phyloP scores from a whole-genome alignment of 108 stramenopile species.

The Poteriospumella lacustris region DNA sequence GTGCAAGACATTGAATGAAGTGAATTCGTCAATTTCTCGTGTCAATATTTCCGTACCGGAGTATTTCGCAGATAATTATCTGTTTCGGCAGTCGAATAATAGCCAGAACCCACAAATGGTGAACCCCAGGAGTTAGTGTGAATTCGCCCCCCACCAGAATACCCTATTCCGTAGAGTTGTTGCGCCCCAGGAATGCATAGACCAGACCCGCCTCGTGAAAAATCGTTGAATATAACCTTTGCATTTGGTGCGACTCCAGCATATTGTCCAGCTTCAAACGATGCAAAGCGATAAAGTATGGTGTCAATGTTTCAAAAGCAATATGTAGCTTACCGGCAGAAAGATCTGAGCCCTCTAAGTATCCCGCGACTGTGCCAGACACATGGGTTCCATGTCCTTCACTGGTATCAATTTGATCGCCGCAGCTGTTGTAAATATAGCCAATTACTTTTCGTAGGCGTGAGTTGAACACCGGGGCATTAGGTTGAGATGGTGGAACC shows the following conservation, averaged over 20 bases:
- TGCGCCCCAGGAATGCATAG: neutral
- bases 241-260: constrained; percentile 8
- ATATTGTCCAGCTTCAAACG: constrained; percentile 20
- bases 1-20: neutral
- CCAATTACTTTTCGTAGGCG: no score
- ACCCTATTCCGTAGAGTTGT: neutral
- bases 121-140: neutral
- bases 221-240: neutral
- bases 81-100: neutral
- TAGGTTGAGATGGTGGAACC: no score
- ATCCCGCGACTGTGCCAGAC: neutral
- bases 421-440: no score
- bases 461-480: no score
- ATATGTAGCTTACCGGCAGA: neutral
- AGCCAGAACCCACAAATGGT: neutral
- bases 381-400: constrained; percentile 18
- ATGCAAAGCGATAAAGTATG: neutral
- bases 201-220: neutral
- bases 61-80: neutral
- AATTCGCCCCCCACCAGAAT: neutral
- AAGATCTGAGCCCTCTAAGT: neutral
- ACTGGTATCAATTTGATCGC: neutral
- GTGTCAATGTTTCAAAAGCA: neutral
- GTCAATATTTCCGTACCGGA: neutral
- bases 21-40: neutral